Evolutionary conservation across 352 stramenopile species (phyloP), one percentile per base, ranked within the genome.

Genomic region (Labyrinthula sp.): DNA sequence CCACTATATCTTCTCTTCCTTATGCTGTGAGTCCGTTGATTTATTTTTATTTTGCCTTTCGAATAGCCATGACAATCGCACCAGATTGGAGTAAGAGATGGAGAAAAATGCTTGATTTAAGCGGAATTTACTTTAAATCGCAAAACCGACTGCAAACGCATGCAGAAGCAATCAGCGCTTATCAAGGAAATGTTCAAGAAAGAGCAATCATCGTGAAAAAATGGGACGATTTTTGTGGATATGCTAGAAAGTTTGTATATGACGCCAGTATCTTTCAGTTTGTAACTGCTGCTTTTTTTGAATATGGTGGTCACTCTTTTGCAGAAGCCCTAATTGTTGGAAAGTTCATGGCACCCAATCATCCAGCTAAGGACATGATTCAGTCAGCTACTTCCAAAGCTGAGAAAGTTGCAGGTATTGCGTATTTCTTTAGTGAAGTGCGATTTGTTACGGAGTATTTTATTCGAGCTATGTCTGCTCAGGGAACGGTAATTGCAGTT

Each of bases 41-140:
- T 15, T 52, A 52, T 28, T 52, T 52, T 54, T 52, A 52, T 35
- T 22, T 52, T 7, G 43, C 43, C 14, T 52, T 52, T 35, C 38
- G 30, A n/a, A 15, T 28, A 8, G 40, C 43, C 4, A 6, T 52
- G 31, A 45, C 43, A 5, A 18, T 52, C 15, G 43, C 43, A 14
- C 43, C 43, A 23, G 43, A 52, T 35, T 52, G 43, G 43, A 52
- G 43, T 35, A 52, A 52, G 35, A 31, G 43, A 18, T 52, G 43
- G 43, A 23, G 43, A 23, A 33, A 15, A 6, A 52, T 52, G 43
- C 43, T 52, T n/a, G 43, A 52, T 28, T 24, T 26, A 25, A 31
- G 43, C 23, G 43, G 14, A 24, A 26, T 52, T 9, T 52, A 52
- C 43, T 35, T 45, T 38, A 52, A 52, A 29, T 26, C 28, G 20